These are phyloP conservation scores for Lactarius hengduanensis DNA, from an alignment of 768 basidiomycete genomes.

Conservation along the genomic window DNA sequence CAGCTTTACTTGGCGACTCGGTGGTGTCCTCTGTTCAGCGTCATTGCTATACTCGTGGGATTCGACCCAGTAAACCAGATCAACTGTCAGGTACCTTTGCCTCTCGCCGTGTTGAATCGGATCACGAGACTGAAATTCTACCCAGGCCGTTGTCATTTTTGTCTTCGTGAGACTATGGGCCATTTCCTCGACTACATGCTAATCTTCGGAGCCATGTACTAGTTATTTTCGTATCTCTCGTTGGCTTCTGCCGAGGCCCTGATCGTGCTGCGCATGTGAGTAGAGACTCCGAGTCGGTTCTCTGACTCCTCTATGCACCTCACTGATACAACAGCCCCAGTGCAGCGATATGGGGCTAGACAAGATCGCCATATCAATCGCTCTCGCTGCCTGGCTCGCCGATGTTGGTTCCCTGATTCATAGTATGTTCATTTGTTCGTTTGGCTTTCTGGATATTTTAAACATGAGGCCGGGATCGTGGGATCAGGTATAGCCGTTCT, in stretches of 20 bases:
- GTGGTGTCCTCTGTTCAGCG: too few species aligned
- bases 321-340: background rate
- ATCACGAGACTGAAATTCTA: background rate
- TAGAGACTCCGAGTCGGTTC: background rate
- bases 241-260: conserved; percentile 15
- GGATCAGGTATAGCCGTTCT: background rate
- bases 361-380: background rate
- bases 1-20: too few species aligned
- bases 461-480: too few species aligned
- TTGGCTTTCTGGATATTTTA: background rate
- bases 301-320: background rate
- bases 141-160: background rate
- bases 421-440: background rate
- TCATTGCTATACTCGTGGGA: background rate
- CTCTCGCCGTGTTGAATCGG: background rate
- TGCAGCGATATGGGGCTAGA: conserved; percentile 9
- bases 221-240: conserved; percentile 5
- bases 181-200: background rate
- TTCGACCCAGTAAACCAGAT: background rate
- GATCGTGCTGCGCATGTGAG: conserved; percentile 23
- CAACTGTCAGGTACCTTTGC: background rate
- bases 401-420: background rate
- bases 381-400: background rate
- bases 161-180: background rate
- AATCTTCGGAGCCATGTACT: background rate